Evolutionary conservation across 495 filamentous ascomycete genomes (phyloP), one percentile per base, ranked within the genome.

Genomic region (Aspergillus haitiensis): DNA sequence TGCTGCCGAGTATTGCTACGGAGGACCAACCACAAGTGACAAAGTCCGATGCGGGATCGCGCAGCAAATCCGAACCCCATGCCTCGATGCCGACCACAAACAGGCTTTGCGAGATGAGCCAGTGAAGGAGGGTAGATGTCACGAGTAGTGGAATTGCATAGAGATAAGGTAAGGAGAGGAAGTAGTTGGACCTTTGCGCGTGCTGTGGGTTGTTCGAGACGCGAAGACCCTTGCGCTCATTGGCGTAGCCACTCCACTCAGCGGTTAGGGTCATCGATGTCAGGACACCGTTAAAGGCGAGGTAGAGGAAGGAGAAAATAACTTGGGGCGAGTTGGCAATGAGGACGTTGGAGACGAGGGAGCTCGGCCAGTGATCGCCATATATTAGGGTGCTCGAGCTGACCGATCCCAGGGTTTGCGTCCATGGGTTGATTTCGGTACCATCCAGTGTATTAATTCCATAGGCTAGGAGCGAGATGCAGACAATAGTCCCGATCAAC

Each of bases 181-280:
- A 80, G 52, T 78, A 75, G n/a, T 71, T 76, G 3, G 72, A 70
- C 0, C 67, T 66, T 56, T 81, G 78, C 55, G 83, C 77, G 4
- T 62, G 57, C 0, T 46, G 34, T 6, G 79, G 77, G 12, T 65
- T 60, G 2, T 36, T 55, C 0, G 81, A 79, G 10, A 85, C 79
- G 7, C 83, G 72, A 1, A 85, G 69, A 1, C 66, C 52, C 52
- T 74, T 78, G 6, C 68, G 62, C 2, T 49, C 18, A 12, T 40
- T 49, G 2, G 70, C 69, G 39, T 68, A 76, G 2, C 50, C 50
- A 47, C 54, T 65, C 64, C 69, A 80, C 58, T 82, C 68, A 4
- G 63, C 15, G 6, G 68, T 65, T 13, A 71, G 59, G 31, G 78
- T 62, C 78, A 82, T 79, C 51, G 64, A 56, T 36, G 74, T 75